Conservation (phyloP, 805 yeast genomes). For the Candida andamanensis region DNA sequence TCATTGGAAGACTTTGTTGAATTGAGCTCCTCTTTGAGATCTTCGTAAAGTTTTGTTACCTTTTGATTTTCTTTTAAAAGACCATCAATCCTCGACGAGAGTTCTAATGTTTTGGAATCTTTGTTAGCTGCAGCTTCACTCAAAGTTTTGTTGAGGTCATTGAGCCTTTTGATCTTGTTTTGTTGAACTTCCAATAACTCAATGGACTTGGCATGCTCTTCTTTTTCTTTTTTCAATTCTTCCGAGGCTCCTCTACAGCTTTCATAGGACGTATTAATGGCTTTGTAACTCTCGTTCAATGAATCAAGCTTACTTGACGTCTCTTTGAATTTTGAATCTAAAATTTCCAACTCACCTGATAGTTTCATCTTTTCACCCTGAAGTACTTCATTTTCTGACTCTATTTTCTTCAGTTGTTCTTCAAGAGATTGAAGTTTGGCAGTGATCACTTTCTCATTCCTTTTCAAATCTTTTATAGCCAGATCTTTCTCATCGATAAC, state of each 20-base stretch:
- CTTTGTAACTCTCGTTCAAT: conserved; percentile 3
- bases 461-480: conserved; percentile 39
- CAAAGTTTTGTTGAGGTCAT: conserved; percentile 7
- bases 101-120: too few relatives aligned
- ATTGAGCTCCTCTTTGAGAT: conserved; percentile 2
- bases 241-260: conserved; percentile 1
- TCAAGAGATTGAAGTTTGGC: conserved; percentile 15
- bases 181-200: conserved; percentile 13
- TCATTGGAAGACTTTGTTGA: conserved; percentile 3
- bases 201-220: conserved; percentile 10
- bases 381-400: conserved; percentile 13
- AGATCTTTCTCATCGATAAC: conserved; percentile 43
- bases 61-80: conserved; percentile 1
- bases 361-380: conserved; percentile 7
- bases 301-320: conserved; percentile 5
- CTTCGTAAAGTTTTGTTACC: conserved; percentile 3
- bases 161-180: conserved; percentile 22
- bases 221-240: conserved; percentile 9
- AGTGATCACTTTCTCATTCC: conserved; percentile 28
- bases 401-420: conserved; percentile 24
- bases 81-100: conserved; percentile 3
- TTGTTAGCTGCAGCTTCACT: conserved; percentile 3
- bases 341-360: conserved; percentile 5
- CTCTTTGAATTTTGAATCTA: conserved; percentile 6
- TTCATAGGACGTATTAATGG: conserved; percentile 4